phyloP scores from a whole-genome alignment of 345 rosid genomes.

The Trapa incisa region DNA sequence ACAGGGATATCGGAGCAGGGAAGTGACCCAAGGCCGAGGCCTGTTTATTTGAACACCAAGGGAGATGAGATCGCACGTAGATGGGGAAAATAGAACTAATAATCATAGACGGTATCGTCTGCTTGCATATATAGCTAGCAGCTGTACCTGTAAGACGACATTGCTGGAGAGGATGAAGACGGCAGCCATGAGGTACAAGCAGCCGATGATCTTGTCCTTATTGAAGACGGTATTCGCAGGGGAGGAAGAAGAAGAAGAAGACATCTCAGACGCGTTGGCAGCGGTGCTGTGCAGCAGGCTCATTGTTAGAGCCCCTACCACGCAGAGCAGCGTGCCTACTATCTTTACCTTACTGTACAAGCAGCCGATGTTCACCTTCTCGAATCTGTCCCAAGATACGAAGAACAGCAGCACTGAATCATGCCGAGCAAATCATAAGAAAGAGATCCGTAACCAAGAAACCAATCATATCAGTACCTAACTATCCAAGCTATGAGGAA shows the following conservation, averaged over 20 bases:
- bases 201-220: constrained; percentile 52
- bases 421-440: not conserved
- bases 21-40: constrained; percentile 63
- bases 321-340: constrained; percentile 65
- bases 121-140: not conserved
- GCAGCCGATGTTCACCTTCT: constrained; percentile 67
- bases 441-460: not conserved
- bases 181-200: constrained; percentile 67
- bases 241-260: constrained; percentile 7
- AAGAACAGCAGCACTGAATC: not conserved
- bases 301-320: constrained; percentile 67
- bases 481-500: constrained; percentile 75
- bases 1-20: constrained; percentile 85
- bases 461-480: constrained; percentile 25
- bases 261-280: constrained; percentile 9
- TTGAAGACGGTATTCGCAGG: constrained; percentile 20
- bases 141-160: constrained; percentile 65
- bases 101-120: not conserved
- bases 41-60: constrained; percentile 16
- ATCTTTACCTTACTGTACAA: constrained; percentile 73
- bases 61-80: not conserved
- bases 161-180: constrained; percentile 57
- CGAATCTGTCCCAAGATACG: constrained; percentile 38
- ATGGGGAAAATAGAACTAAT: not conserved
- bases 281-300: constrained; percentile 69